phyloP scores from a whole-genome alignment of 768 basidiomycete genomes.

The Naganishia vaughanmartiniae region DNA sequence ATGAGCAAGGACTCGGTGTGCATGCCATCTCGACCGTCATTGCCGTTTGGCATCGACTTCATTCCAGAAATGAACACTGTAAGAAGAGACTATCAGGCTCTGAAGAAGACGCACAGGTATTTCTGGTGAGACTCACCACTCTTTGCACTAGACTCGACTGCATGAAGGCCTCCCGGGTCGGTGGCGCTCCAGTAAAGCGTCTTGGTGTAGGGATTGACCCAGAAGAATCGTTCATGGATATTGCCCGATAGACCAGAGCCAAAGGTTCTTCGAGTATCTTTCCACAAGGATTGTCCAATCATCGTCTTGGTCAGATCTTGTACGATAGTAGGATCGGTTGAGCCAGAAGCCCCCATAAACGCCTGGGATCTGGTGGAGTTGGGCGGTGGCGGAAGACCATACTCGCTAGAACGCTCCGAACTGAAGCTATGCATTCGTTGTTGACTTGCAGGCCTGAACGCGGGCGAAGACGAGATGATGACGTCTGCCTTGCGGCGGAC shows the following conservation, averaged over 20 bases:
- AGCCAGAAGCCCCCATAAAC: conserved; percentile 49
- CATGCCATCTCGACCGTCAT: conserved; percentile 75
- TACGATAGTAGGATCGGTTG: conserved; percentile 85
- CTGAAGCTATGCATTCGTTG: conserved; percentile 29
- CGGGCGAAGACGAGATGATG: conserved; percentile 17
- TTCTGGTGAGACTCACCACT: conserved; percentile 67
- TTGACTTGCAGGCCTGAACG: conserved; percentile 12
- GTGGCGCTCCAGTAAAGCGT: conserved; percentile 94
- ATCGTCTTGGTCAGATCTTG: conserved; percentile 99
- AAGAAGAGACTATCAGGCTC: conserved; percentile 30
- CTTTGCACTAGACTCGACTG: conserved; percentile 90
- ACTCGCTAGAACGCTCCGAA: conserved; percentile 38
- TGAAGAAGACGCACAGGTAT: not conserved
- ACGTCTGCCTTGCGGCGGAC: conserved; percentile 48
- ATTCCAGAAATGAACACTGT: conserved; percentile 93
- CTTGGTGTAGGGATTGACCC: conserved; percentile 99
- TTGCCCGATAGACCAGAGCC: conserved; percentile 87
- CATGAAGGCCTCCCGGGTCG: conserved; percentile 84
- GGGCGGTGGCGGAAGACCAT: conserved; percentile 26
- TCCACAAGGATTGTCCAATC: conserved; percentile 98
- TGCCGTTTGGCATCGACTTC: conserved; percentile 84
- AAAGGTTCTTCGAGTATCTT: conserved; percentile 85
- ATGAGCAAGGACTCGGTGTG: conserved; percentile 90
- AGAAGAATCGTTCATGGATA: conserved; percentile 93
- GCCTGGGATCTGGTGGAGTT: not conserved